Base-by-base conservation (phyloP, 2,329 filamentous ascomycete genomes). In the Boeremia exigua region DNA sequence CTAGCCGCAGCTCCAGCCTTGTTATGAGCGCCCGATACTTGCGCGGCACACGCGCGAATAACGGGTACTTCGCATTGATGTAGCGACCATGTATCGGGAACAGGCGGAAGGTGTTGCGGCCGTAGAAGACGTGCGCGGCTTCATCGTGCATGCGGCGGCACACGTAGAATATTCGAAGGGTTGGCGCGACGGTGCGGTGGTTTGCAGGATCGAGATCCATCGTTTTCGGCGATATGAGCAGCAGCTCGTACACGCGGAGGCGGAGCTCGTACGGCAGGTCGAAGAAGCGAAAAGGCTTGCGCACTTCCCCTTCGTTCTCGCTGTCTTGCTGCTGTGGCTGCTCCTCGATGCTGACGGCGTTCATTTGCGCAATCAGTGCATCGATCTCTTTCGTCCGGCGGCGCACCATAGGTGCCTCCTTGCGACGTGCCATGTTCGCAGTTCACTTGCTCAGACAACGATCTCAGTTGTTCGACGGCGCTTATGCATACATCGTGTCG, bases 51-150 rank as follows among this genome's bases (percentile, higher is more conserved):
- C 89, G 86, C 6, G 87, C 83, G 27, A 93, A 79, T 0, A 93
- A 79, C 1, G 89, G 89, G 62, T 85, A 85, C 76, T 90, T 90
- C 28, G 86, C 87, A 75, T 91, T 88, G 78, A 90, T 90, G 75
- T 88, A 80, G 50, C 80, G 80, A 39, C 82, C 80, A 65, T 84
- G 80, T 25, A 82, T 73, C 1, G 79, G 79, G 61, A 84, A 84
- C 28, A 84, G 69, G 38, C 81, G 80, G 63, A 85, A 84, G 6
- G 78, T 82, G 59, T 82, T 80, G 15, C 73, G 71, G 37, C 79
- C 76, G 70, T 83, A 84, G 68, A 84, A 83, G 58, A 79, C 73
- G 51, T 79, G 75, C 40, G 75, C 77, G 6, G 81, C 80, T 70
- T 85, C 82, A 27, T 80, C 72, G 66, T 84, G 81, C 60, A 82